phyloP scores from a whole-genome alignment of 768 basidiomycete species.

The Phylloporus rhodoxanthus region DNA sequence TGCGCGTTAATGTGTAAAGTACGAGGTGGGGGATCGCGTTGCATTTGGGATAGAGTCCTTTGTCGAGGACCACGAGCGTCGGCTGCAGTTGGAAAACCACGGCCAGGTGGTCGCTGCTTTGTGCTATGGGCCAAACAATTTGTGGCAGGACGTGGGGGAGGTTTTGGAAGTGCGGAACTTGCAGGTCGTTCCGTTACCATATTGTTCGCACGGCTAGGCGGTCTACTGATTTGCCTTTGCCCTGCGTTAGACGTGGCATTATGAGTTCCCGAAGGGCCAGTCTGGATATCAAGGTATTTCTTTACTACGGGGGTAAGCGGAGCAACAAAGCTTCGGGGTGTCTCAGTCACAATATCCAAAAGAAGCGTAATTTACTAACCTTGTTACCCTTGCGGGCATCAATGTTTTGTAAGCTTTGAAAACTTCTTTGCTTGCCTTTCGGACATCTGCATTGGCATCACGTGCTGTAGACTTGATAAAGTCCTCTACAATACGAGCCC shows the following conservation, averaged over 20 bases:
- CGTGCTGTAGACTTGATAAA: conserved; percentile 62
- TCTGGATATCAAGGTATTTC: conserved; percentile 62
- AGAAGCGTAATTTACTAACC: conserved; percentile 36
- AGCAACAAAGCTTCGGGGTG: conserved; percentile 51
- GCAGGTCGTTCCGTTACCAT: conserved; percentile 9
- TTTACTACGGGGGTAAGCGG: conserved; percentile 72
- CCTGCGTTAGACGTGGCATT: conserved; percentile 3
- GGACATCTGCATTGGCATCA: conserved; percentile 71
- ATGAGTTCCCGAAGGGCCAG: not conserved
- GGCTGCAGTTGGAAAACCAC: not conserved
- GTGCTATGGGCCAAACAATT: not conserved
- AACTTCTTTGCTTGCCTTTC: conserved; percentile 61
- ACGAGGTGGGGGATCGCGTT: conserved; percentile 13
- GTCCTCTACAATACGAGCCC: conserved; percentile 61
- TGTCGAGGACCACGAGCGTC: conserved; percentile 13
- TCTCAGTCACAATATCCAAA: conserved; percentile 5
- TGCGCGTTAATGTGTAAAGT: conserved; percentile 13
- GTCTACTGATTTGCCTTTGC: conserved; percentile 20
- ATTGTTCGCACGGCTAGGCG: conserved; percentile 20
- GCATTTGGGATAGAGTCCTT: conserved; percentile 16
- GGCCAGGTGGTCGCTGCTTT: conserved; percentile 9
- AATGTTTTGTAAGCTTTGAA: conserved; percentile 73
- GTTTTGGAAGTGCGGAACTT: conserved; percentile 9
- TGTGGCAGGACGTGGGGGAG: conserved; percentile 5
- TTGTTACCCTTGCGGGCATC: conserved; percentile 61